phyloP scores from a whole-genome alignment of 2,329 filamentous ascomycete genomes.

The Neonectria hederae region DNA sequence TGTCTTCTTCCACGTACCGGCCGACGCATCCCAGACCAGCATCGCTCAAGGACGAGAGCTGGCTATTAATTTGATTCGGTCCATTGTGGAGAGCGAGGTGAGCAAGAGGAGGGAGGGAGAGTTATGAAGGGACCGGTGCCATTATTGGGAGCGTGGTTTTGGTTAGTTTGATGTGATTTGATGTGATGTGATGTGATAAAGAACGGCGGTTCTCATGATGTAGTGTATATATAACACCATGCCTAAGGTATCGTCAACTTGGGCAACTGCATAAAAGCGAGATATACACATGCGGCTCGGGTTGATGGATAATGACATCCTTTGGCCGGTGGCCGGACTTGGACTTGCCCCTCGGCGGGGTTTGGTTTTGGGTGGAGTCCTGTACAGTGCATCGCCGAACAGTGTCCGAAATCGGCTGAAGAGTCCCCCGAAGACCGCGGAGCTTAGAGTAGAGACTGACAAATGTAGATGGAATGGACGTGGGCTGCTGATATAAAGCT shows the following conservation, averaged over 20 bases:
- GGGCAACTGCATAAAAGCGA: not conserved
- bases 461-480: not conserved
- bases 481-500: not conserved
- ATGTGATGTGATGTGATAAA: not conserved
- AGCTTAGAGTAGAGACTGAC: not conserved
- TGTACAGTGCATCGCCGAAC: slow-evolving; percentile 21
- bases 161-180: not conserved
- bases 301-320: slow-evolving; percentile 4
- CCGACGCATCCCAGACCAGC: slow-evolving; percentile 60
- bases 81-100: slow-evolving; percentile 63
- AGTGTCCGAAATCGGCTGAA: not conserved
- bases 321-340: not conserved
- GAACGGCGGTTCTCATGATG: not conserved
- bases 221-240: not conserved
- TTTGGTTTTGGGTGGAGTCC: not conserved
- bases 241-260: too few species aligned
- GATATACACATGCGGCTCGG: not conserved
- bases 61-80: slow-evolving; percentile 63
- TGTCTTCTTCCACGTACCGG: slow-evolving; percentile 78
- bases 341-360: slow-evolving; percentile 3
- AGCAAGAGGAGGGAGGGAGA: slow-evolving; percentile 27
- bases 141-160: not conserved
- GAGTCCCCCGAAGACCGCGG: slow-evolving; percentile 2
- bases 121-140: not conserved
- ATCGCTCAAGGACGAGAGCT: slow-evolving; percentile 62